Evolutionary conservation across 140 eudicot species (phyloP), one percentile per base, ranked within the genome.

Genomic region (Bidens hawaiensis): DNA sequence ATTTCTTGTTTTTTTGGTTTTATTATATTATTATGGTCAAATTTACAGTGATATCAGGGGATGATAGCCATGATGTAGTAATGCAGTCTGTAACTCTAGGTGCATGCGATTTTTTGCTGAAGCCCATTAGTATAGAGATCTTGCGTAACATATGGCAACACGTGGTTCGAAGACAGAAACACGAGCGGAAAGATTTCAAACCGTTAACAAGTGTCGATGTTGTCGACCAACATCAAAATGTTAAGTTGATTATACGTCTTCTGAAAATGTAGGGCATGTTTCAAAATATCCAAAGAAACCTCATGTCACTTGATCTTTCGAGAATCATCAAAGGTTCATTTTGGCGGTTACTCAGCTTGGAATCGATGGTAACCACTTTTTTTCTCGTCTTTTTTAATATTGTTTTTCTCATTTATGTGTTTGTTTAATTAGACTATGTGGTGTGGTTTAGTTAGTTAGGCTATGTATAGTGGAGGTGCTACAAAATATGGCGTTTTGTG

Each of bases 291-390:
- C 76, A 8, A 88, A 93, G 62, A 93, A 93, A 64, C 96, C 96
- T 49, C 79, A 96, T 47, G 96, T 93, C 1, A 95, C 88, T 73
- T 93, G 99, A 96, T 85, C 99, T 14, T 86, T 88, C 1, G 96
- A 93, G 71, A 89, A 88, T 18, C 96, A 93, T 73, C 93, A 93
- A 54, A 89, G 85, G 56, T 93, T 93, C 47, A 88, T 93, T 27
- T 75, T 82, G 1, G 96, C 99, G 2, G 95, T 93, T 71, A 85
- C 85, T 78, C 95, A 77, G 55, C 95, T 93, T 16, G 99, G 96
- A 61, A 88, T 93, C n/a, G 99, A 93, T 25, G 88, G 99, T 93
- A 93, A 43, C 87, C 24, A 62, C 15, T 64, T 65, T 71, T 63
- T 60, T 54, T 27, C 40, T 18, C 16, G 3, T 31, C 9, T 33